Evolutionary conservation across 805 yeast genomes (phyloP), one percentile per base, ranked within the genome.

Genomic region (Wickerhamiella azymoides): DNA sequence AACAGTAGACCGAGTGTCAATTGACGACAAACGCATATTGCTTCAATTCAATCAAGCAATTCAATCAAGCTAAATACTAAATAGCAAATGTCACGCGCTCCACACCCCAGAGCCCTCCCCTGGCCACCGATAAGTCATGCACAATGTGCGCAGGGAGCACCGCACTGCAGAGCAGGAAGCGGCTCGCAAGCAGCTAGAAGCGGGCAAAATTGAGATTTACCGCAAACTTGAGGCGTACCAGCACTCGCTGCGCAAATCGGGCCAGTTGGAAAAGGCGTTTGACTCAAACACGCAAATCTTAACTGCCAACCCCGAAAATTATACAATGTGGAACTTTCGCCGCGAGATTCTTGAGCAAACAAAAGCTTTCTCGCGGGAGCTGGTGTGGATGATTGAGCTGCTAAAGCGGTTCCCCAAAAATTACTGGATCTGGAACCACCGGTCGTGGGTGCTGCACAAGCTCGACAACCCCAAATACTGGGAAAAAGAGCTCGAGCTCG

Each of bases 401-500:
- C 62, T 92, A 54, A 73, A 73, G 46, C 62, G 69, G 47, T 79
- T 64, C 52, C 97, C 98, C 1, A 92, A 92, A 60, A 84, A 88
- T 36, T 92, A 92, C 58, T 92, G 97, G 96, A 79, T 92, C 10
- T 92, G 97, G 96, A 82, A 79, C 54, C 96, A 92, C 59, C 69
- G 98, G 32, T 64, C 73, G 10, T 92, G 98, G 97, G 72, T 82
- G 38, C 62, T 89, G 35, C 70, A 73, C 30, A 47, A 45, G 25
- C 38, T 55, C 13, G 46, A 44, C 14, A 33, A 25, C 9, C 58
- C 67, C 16, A 73, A 74, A 28, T 68, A 71, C 1, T 85, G 93
- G 92, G 60, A 66, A n/a, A 59, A 56, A 27, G 98, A 92, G 60
- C 62, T 92, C 55, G 68, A 62, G 1, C 69, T 86, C 8, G 88